Evolutionary conservation across 352 stramenopile species (phyloP).

Genomic region (Globisporangium nunn): DNA sequence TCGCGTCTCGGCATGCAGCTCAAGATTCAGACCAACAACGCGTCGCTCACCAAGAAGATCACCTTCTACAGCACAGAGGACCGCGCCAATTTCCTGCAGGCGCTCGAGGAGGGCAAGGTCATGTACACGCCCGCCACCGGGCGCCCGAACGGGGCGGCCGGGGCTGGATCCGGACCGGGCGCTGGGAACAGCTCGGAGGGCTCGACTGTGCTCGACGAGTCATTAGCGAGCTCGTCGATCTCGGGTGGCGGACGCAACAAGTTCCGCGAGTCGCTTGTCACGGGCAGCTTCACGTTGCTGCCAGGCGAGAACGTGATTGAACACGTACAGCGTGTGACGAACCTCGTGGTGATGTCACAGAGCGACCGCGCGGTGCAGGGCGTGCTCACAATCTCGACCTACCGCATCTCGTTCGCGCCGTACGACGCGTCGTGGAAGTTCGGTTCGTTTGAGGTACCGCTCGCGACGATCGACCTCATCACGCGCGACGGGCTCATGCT

Average conservation of each 20-base stretch:
- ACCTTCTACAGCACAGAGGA: constrained; percentile 80
- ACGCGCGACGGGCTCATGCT: constrained; percentile 78
- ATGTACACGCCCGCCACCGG: constrained; percentile 38
- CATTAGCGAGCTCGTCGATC: constrained; percentile 23
- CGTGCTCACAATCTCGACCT: constrained; percentile 82
- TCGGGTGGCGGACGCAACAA: constrained; percentile 21
- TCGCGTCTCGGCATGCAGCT: constrained; percentile 75
- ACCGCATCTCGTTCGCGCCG: constrained; percentile 74
- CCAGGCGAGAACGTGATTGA: constrained; percentile 69
- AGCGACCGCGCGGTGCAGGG: constrained; percentile 78
- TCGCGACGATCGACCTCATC: constrained; percentile 73
- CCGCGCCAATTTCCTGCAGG: constrained; percentile 73
- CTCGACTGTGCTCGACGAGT: constrained; percentile 19
- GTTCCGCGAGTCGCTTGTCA: constrained; percentile 55
- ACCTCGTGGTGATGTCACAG: constrained; percentile 78
- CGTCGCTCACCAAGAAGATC: constrained; percentile 80
- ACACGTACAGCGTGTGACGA: constrained; percentile 79
- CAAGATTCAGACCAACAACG: constrained; percentile 74
- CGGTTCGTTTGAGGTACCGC: constrained; percentile 75
- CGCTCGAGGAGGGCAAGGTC: constrained; percentile 76
- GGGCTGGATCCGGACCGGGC: background rate
- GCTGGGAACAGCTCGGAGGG: constrained; percentile 4
- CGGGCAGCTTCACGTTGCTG: constrained; percentile 48
- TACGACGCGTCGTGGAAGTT: constrained; percentile 84
- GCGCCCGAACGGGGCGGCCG: background rate